Evolutionary conservation across 805 yeast genomes (phyloP), one percentile per base, ranked within the genome.

Genomic region (Lipomyces oligophaga): DNA sequence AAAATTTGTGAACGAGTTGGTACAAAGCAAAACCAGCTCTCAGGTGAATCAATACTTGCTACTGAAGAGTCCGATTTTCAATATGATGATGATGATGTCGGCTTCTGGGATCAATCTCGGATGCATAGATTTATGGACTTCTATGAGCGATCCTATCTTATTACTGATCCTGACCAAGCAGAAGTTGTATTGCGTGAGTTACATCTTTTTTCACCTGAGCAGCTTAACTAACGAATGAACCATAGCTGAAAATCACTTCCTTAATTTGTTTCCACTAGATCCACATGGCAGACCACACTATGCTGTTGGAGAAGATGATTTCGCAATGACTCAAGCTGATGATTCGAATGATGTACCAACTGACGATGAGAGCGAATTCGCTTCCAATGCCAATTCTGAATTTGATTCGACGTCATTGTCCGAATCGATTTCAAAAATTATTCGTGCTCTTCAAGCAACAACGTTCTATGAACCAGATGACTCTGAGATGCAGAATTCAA

Each of bases 111-210:
- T 34, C 16, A 37, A 10, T 42, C 27, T 19, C 37, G 39, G 33
- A 40, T 40, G 6, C 33, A 31, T 15, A 11, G 32, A 18, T 52
- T 52, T 40, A n/a, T 52, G 24, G 40, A 52, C 15, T 49, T 43
- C 26, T 52, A 48, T 32, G 45, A 46, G 20, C 22, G 8, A 10
- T 41, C 50, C 15, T 49, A 54, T 53, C 25, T 44, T 15, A 36
- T 44, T 8, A 13, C 18, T 5, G 55, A 51, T 22, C 43, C 33
- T 15, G 47, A 34, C 16, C 49, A 49, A 36, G 46, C 30, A 3
- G 34, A 41, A n/a, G 44, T 32, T 26, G 2, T 36, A 8, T 37
- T 49, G 36, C 44, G 49, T 45, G 22, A 33, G 49, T 39, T 11
- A 3, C 5, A 4, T 5, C 6, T 38, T 21, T 21, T 15, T 22